Percentiles rank a stretch among this genome's conserved stretches.
phyloP scores from a whole-genome alignment of 495 filamentous ascomycete species.

The Talaromyces borbonicus region DNA sequence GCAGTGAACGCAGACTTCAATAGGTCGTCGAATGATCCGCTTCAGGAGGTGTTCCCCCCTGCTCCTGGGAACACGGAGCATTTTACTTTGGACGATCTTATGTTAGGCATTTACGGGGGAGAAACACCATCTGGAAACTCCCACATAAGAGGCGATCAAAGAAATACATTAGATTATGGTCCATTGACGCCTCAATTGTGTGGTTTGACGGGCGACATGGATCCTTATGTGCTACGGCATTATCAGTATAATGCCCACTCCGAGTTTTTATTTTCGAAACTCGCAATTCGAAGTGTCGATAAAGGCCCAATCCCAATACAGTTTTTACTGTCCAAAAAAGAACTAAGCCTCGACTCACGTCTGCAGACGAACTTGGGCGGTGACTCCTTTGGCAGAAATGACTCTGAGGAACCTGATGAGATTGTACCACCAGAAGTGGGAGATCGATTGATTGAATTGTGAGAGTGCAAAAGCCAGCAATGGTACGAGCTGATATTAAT shows the following conservation, averaged over 20 bases:
- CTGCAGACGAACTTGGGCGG: background rate
- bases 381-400: background rate
- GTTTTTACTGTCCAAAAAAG: background rate
- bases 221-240: conserved; percentile 2
- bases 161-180: background rate
- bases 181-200: background rate
- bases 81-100: conserved; percentile 1
- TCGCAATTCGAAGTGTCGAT: conserved; percentile 1
- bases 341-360: background rate
- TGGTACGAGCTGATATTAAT: background rate
- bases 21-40: background rate
- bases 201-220: conserved; percentile 1
- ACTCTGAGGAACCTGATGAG: background rate
- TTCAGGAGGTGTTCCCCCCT: background rate
- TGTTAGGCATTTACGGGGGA: background rate
- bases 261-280: conserved; percentile 2
- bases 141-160: background rate
- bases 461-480: background rate
- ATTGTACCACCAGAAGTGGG: conserved; percentile 1
- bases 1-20: background rate
- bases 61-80: background rate
- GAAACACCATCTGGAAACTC: background rate
- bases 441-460: conserved; percentile 4
- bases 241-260: background rate
- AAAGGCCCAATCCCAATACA: background rate